Percentiles rank a stretch among this genome's conserved stretches.
These are phyloP conservation scores for Simplicillium aogashimaense DNA, from an alignment of 2,329 filamentous ascomycete genomes.

Conservation along the genomic window DNA sequence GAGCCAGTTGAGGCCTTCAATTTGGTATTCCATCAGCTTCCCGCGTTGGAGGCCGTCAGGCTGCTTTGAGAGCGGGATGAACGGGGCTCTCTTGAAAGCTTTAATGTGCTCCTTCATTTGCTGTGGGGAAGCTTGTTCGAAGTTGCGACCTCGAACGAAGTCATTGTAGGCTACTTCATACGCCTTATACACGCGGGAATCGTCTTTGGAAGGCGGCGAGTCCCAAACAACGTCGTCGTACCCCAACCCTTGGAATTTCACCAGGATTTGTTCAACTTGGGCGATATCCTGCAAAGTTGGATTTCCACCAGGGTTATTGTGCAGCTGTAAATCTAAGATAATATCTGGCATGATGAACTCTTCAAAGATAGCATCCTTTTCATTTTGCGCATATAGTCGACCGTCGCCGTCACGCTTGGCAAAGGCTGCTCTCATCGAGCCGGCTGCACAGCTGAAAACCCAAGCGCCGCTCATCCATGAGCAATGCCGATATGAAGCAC, in stretches of 20 bases:
- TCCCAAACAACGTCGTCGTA: conserved; percentile 95
- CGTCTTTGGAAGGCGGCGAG: conserved; percentile 58
- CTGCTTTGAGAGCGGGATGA: conserved; percentile 61
- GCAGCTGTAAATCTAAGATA: conserved; percentile 66
- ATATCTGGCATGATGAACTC: conserved; percentile 82
- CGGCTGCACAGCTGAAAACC: conserved; percentile 63
- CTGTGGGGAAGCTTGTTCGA: conserved; percentile 43
- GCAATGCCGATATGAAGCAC: conserved; percentile 70
- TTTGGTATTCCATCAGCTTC: conserved; percentile 84
- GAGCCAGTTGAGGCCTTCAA: conserved; percentile 91
- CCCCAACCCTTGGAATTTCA: conserved; percentile 86
- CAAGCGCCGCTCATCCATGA: conserved; percentile 84
- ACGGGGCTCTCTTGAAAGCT: conserved; percentile 55
- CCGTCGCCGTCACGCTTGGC: conserved; percentile 55
- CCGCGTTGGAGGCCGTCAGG: conserved; percentile 66
- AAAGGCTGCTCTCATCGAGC: conserved; percentile 64
- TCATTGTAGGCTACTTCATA: conserved; percentile 80
- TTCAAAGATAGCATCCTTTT: conserved; percentile 74
- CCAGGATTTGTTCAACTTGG: conserved; percentile 62
- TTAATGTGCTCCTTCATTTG: conserved; percentile 59
- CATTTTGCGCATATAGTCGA: conserved; percentile 53
- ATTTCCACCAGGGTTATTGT: conserved; percentile 41
- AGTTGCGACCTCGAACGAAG: conserved; percentile 70
- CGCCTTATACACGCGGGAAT: conserved; percentile 59
- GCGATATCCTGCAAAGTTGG: conserved; percentile 62